Percentiles rank a stretch among this genome's conserved stretches.
Evolutionary conservation across 192 early-diverging fungal species (phyloP).

Genomic region (Phlyctochytrium arcticum): DNA sequence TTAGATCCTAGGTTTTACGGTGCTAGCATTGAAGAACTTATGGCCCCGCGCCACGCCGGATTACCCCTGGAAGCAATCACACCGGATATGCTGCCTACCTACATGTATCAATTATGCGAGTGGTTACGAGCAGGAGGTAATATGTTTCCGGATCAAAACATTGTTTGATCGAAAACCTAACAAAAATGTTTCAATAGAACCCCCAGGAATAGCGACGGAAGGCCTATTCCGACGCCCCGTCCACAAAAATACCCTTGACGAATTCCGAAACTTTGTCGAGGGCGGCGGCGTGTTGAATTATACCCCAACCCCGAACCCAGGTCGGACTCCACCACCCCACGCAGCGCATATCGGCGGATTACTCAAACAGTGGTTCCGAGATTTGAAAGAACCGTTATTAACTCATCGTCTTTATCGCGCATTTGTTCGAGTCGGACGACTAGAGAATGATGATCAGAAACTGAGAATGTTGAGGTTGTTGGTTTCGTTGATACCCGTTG

Average conservation of each 20-base stretch:
- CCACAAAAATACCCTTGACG: not conserved
- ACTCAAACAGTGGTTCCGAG: constrained; percentile 79
- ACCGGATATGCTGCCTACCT: not conserved
- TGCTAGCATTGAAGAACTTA: not conserved
- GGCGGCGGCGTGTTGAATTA: not conserved
- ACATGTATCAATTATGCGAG: not conserved
- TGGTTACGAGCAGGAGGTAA: not conserved
- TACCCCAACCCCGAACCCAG: not conserved
- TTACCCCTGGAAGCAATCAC: not conserved
- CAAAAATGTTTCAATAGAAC: not conserved
- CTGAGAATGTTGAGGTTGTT: not conserved
- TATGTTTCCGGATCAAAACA: not conserved
- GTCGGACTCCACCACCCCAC: not conserved
- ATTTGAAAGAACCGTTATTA: constrained; percentile 75
- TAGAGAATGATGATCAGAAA: not conserved
- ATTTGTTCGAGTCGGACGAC: not conserved
- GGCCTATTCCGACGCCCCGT: not conserved
- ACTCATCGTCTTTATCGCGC: constrained; percentile 9
- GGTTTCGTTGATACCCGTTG: not conserved
- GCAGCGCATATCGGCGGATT: constrained; percentile 48
- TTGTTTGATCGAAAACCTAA: not conserved
- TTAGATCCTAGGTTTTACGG: not conserved
- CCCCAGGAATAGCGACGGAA: not conserved
- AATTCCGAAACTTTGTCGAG: not conserved
- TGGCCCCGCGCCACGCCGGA: not conserved